phyloP scores from a whole-genome alignment of 2,329 filamentous ascomycete genomes.

The Scorias spongiosa region DNA sequence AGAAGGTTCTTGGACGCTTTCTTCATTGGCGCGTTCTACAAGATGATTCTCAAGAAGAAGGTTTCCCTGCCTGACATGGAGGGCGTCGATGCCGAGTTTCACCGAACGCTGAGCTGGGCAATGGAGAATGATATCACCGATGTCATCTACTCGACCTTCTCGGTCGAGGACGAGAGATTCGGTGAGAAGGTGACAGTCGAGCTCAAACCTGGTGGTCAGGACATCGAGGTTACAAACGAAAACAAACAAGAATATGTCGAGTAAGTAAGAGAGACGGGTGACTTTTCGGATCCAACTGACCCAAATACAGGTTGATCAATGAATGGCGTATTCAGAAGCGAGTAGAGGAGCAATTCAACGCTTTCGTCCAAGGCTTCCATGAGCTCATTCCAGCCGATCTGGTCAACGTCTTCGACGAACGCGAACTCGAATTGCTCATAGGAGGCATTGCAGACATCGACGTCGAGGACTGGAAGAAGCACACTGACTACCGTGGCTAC shows the following conservation, averaged over 20 bases:
- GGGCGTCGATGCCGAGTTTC: conserved; percentile 94
- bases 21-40: conserved; percentile 98
- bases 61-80: conserved; percentile 93
- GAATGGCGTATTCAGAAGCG: conserved; percentile 99
- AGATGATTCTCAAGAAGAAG: conserved; percentile 94
- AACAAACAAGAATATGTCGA: conserved; percentile 99
- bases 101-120: conserved; percentile 93
- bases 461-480: conserved; percentile 99
- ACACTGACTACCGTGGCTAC: conserved; percentile 97
- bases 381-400: conserved; percentile 92
- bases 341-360: conserved; percentile 94
- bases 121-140: conserved; percentile 95
- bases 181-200: conserved; percentile 90
- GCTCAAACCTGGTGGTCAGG: conserved; percentile 72
- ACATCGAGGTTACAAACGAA: conserved; percentile 94
- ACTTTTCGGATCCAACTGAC: no score
- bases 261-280: conserved; percentile 29
- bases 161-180: conserved; percentile 93
- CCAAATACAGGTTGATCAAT: conserved; percentile 56
- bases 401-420: conserved; percentile 97
- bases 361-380: conserved; percentile 93
- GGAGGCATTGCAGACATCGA: conserved; percentile 99
- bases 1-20: conserved; percentile 94
- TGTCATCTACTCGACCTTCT: conserved; percentile 89
- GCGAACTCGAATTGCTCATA: conserved; percentile 88